Conservation (phyloP, 2,329 filamentous ascomycete species). For the Nigrospora oryzae region DNA sequence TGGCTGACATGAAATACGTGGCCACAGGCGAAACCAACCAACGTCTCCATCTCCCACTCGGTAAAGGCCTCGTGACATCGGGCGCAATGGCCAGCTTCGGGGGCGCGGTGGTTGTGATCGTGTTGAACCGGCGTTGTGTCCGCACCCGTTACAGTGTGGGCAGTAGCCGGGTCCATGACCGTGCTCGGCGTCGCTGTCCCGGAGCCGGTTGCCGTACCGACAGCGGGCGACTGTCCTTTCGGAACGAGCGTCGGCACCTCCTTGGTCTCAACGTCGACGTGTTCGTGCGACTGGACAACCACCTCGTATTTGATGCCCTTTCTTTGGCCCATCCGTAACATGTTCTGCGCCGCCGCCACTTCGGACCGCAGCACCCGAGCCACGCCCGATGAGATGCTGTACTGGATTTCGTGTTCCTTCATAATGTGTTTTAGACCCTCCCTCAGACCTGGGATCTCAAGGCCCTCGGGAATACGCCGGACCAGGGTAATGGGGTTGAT, state of each 20-base stretch:
- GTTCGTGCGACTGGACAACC: slow-evolving; percentile 31
- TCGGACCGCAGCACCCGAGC: slow-evolving; percentile 81
- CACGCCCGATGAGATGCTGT: slow-evolving; percentile 84
- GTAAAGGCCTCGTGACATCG: slow-evolving; percentile 47
- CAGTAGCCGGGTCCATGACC: slow-evolving; percentile 5
- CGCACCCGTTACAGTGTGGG: slow-evolving; percentile 5
- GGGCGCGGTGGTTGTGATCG: slow-evolving; percentile 20
- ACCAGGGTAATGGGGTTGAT: slow-evolving; percentile 91
- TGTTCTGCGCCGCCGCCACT: slow-evolving; percentile 75
- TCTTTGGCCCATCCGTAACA: slow-evolving; percentile 68
- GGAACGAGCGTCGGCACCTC: slow-evolving; percentile 22
- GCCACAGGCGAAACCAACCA: slow-evolving; percentile 74
- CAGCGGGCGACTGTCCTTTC: slow-evolving; percentile 7
- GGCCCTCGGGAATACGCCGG: slow-evolving; percentile 79
- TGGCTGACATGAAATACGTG: slow-evolving; percentile 75
- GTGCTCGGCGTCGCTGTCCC: slow-evolving; percentile 10
- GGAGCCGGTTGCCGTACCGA: slow-evolving; percentile 10
- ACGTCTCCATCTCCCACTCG: slow-evolving; percentile 58
- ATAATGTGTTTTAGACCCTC: slow-evolving; percentile 87
- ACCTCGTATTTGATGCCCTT: slow-evolving; percentile 88
- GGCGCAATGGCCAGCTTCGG: slow-evolving; percentile 49
- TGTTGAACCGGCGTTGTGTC: slow-evolving; percentile 16
- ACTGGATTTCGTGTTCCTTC: slow-evolving; percentile 91
- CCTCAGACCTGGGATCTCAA: slow-evolving; percentile 84
- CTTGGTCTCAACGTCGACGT: slow-evolving; percentile 33